Evolutionary conservation across 1,139 yeast species (phyloP).

Genomic region (Debaryomyces sp.): DNA sequence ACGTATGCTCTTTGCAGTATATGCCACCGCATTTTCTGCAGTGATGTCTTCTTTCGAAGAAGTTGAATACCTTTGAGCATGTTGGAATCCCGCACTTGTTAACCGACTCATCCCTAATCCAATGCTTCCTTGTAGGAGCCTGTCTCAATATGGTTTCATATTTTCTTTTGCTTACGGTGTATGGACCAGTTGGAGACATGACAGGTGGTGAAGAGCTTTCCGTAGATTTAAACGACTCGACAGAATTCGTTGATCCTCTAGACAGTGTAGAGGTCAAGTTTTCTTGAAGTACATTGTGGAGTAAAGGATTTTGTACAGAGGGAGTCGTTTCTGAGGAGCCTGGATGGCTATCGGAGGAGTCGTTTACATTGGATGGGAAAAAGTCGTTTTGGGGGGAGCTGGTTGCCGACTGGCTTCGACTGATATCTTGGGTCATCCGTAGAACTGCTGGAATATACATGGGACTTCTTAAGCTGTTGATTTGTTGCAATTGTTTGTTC

Average conservation of each 20-base stretch:
- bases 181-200: conserved; percentile 14
- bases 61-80: conserved; percentile 68
- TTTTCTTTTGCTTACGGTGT: conserved; percentile 16
- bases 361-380: not conserved
- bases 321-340: conserved; percentile 7
- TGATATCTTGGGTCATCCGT: conserved; percentile 44
- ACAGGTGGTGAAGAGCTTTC: conserved; percentile 25
- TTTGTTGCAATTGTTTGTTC: conserved; percentile 49
- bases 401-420: conserved; percentile 8
- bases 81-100: conserved; percentile 56
- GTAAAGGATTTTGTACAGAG: not conserved
- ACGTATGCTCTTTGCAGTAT: conserved; percentile 73
- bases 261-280: conserved; percentile 12
- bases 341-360: not conserved
- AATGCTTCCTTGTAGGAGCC: conserved; percentile 69
- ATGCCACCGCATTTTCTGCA: conserved; percentile 94
- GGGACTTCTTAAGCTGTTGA: conserved; percentile 77
- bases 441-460: conserved; percentile 89
- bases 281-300: conserved; percentile 8
- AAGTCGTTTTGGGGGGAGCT: not conserved
- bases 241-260: conserved; percentile 35
- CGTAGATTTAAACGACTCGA: conserved; percentile 40
- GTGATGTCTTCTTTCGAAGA: conserved; percentile 88
- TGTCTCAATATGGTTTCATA: conserved; percentile 36
- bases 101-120: conserved; percentile 75